phyloP scores from a whole-genome alignment of 1,284 basidiomycete genomes.

The Leccinum fuscescens region DNA sequence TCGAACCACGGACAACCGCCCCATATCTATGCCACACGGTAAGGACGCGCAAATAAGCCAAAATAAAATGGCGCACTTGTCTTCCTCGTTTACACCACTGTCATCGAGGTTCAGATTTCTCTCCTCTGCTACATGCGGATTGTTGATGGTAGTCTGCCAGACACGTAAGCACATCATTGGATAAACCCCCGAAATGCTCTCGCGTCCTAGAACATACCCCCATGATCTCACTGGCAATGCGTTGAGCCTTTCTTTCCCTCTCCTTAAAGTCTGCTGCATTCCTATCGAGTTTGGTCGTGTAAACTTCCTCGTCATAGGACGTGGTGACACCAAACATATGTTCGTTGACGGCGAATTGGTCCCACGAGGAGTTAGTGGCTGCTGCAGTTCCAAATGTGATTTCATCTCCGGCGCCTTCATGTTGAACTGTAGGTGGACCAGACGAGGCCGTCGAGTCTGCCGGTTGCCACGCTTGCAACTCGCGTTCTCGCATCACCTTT shows the following conservation, averaged over 20 bases:
- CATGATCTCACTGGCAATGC: constrained; percentile 89
- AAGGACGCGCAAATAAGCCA: constrained; percentile 15
- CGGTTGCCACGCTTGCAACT: constrained; percentile 80
- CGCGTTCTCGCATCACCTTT: constrained; percentile 63
- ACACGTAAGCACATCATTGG: constrained; percentile 4
- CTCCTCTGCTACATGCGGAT: constrained; percentile 91
- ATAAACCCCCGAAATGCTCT: background rate
- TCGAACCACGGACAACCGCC: constrained; percentile 84
- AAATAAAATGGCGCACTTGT: constrained; percentile 62
- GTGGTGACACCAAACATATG: constrained; percentile 90
- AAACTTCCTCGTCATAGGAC: constrained; percentile 90
- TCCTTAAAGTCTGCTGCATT: constrained; percentile 84
- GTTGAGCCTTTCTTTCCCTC: constrained; percentile 84
- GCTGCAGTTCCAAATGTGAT: constrained; percentile 64
- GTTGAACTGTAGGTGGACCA: constrained; percentile 19
- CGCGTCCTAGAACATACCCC: constrained; percentile 49
- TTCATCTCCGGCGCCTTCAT: constrained; percentile 50
- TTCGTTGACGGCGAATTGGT: constrained; percentile 96
- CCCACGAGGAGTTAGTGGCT: constrained; percentile 63
- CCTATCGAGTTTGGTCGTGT: constrained; percentile 94
- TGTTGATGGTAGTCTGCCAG: constrained; percentile 63
- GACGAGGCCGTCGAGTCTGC: constrained; percentile 28
- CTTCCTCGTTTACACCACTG: constrained; percentile 86
- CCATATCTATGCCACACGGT: constrained; percentile 65
- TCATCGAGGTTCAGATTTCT: constrained; percentile 71